phyloP scores from a whole-genome alignment of 2,329 filamentous ascomycete genomes.

The Paracamarosporium sp. region DNA sequence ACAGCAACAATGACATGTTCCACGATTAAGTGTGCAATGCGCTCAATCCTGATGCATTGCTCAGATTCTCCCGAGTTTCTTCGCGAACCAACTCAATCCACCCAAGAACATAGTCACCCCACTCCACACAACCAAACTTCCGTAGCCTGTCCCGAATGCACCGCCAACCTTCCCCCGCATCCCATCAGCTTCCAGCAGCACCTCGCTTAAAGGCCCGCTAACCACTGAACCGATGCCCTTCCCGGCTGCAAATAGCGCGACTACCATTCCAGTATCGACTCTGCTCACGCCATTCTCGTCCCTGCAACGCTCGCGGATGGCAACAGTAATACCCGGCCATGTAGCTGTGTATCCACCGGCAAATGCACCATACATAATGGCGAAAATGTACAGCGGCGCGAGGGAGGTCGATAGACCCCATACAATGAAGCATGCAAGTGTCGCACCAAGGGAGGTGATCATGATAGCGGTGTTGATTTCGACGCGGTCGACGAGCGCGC shows the following conservation, averaged over 20 bases:
- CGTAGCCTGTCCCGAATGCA: neutral
- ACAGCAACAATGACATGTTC: too few relatives aligned
- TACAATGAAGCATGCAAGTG: neutral
- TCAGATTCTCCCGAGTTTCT: neutral
- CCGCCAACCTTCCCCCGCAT: neutral
- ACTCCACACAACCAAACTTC: neutral
- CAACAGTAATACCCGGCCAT: neutral
- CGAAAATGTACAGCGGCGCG: neutral
- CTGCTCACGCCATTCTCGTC: slow-evolving; percentile 1
- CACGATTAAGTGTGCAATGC: neutral
- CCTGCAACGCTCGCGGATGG: neutral
- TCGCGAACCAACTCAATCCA: neutral
- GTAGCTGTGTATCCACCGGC: neutral
- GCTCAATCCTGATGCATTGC: neutral
- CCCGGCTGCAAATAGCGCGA: neutral
- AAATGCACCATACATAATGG: neutral
- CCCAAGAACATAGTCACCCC: slow-evolving; percentile 4
- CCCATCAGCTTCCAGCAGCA: neutral
- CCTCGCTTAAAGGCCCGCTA: neutral
- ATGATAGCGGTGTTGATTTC: slow-evolving; percentile 48
- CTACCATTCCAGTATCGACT: neutral
- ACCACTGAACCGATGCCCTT: neutral
- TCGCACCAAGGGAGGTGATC: slow-evolving; percentile 18
- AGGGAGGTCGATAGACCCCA: neutral
- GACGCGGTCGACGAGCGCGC: slow-evolving; percentile 50